These are phyloP conservation scores for Penicillium janthinellum DNA, from an alignment of 2,329 filamentous ascomycete species.

Conservation along the genomic window DNA sequence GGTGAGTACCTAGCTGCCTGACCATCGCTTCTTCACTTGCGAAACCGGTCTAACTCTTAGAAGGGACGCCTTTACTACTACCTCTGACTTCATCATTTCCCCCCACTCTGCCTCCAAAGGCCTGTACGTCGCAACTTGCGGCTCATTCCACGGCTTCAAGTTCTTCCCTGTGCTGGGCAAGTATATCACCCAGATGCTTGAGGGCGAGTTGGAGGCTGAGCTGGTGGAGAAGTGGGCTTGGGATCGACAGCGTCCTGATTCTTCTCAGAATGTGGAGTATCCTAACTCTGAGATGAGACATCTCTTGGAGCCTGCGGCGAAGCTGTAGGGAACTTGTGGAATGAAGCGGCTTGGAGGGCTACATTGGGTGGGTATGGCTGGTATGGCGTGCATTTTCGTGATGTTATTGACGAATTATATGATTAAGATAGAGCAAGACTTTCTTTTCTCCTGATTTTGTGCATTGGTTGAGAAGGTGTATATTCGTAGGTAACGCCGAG, in stretches of 20 bases:
- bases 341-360: not conserved
- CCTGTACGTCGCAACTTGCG: conserved; percentile 45
- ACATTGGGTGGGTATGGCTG: no score
- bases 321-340: conserved; percentile 26
- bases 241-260: conserved; percentile 60
- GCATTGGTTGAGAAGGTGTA: not conserved
- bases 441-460: not conserved
- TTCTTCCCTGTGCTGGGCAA: conserved; percentile 36
- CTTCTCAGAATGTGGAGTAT: conserved; percentile 56
- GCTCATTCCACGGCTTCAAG: conserved; percentile 34
- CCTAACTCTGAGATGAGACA: conserved; percentile 61
- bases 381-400: conserved; percentile 35
- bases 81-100: conserved; percentile 54
- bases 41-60: conserved; percentile 4
- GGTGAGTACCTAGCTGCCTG: conserved; percentile 49
- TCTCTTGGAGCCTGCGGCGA: conserved; percentile 43
- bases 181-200: conserved; percentile 32
- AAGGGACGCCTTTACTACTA: conserved; percentile 68
- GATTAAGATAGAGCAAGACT: not conserved
- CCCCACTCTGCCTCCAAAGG: conserved; percentile 46
- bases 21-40: not conserved
- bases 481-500: no score
- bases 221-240: conserved; percentile 32
- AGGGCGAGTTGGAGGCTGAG: conserved; percentile 27
- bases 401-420: not conserved